Evolutionary conservation across 306 rosid species (phyloP).

Genomic region (Ormosia emarginata): DNA sequence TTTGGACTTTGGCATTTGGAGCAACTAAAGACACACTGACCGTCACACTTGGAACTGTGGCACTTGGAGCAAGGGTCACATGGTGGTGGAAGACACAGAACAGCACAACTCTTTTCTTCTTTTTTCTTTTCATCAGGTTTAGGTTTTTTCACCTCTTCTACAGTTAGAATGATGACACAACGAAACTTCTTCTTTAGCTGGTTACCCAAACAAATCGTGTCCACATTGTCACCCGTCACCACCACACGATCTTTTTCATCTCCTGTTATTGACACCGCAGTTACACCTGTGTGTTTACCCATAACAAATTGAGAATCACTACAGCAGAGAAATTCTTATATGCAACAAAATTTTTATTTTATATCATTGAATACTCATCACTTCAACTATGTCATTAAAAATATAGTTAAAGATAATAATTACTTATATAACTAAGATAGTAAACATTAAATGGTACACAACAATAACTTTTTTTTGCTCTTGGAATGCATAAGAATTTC

Average conservation of each 20-base stretch:
- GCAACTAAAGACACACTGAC: background rate
- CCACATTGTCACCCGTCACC: constrained; percentile 22
- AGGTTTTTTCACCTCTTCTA: too few species aligned
- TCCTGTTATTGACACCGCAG: constrained; percentile 37
- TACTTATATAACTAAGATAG: too few species aligned
- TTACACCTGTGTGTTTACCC: constrained; percentile 44
- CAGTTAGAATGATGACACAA: background rate
- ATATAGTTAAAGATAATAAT: too few species aligned
- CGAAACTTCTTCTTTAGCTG: constrained; percentile 32
- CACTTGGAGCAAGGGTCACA: background rate
- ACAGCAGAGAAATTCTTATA: too few species aligned
- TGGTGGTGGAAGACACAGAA: background rate
- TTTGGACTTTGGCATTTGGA: background rate
- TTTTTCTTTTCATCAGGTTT: too few species aligned
- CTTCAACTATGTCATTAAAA: too few species aligned
- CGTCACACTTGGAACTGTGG: too few species aligned
- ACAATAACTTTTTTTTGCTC: too few species aligned
- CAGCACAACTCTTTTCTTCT: background rate
- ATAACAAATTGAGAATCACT: background rate
- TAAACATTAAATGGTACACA: too few species aligned
- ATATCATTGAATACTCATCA: too few species aligned
- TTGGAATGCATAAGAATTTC: too few species aligned
- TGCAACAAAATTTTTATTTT: too few species aligned
- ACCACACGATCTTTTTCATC: constrained; percentile 30
- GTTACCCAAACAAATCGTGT: constrained; percentile 11